Conservation (phyloP, 257 asterid species). For the Nicotiana benthamiana region DNA sequence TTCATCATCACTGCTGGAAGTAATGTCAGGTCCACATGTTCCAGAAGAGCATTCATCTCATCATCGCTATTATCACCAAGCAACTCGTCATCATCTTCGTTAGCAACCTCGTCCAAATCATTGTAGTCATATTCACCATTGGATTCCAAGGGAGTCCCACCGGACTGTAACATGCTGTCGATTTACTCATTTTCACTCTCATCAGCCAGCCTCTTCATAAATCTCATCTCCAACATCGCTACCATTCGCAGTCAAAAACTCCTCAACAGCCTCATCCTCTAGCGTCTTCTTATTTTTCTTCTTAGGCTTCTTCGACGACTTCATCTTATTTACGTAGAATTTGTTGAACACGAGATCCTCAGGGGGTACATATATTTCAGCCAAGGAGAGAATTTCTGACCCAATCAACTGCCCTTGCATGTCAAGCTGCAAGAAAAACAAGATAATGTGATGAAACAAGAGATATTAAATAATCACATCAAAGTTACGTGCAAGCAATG, state of each 20-base stretch:
- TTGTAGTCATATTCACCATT: slow-evolving; percentile 56
- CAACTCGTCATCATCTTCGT: slow-evolving; percentile 73
- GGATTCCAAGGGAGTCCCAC: slow-evolving; percentile 23
- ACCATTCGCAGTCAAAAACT: slow-evolving; percentile 40
- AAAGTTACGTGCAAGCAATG: too few species aligned
- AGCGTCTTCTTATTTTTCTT: slow-evolving; percentile 59
- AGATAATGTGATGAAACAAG: background rate
- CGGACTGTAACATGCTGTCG: slow-evolving; percentile 43
- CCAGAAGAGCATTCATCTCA: slow-evolving; percentile 36
- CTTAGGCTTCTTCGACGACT: slow-evolving; percentile 55
- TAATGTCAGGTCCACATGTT: slow-evolving; percentile 19
- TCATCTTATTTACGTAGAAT: slow-evolving; percentile 71
- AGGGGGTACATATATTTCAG: slow-evolving; percentile 69
- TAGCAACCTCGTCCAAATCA: slow-evolving; percentile 51
- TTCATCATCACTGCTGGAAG: slow-evolving; percentile 21
- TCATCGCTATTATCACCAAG: slow-evolving; percentile 52
- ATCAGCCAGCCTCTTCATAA: slow-evolving; percentile 37
- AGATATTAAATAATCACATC: too few species aligned
- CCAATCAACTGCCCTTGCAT: slow-evolving; percentile 71
- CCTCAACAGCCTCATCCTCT: slow-evolving; percentile 75
- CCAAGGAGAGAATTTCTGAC: slow-evolving; percentile 64
- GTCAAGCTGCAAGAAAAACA: slow-evolving; percentile 45
- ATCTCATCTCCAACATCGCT: slow-evolving; percentile 48
- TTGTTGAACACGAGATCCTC: slow-evolving; percentile 91
- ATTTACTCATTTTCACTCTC: slow-evolving; percentile 56